Conservation (phyloP, 75 land plant species). For the Sequoia sempervirens region DNA sequence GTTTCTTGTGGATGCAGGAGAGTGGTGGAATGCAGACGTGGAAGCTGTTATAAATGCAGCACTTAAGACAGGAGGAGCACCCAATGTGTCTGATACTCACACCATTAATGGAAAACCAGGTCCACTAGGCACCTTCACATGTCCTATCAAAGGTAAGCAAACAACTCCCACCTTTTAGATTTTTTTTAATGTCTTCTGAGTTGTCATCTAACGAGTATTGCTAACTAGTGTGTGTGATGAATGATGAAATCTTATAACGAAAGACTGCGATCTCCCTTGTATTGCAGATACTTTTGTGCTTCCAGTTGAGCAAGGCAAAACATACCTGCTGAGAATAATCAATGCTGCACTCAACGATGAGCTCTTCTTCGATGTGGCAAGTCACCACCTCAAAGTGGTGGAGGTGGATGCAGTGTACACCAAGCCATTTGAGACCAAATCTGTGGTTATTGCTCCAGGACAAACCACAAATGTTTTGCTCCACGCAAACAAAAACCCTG, state of each 20-base stretch:
- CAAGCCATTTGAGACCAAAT: constrained; percentile 11
- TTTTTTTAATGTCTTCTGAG: too few relatives aligned
- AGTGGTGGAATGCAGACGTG: constrained; percentile 38
- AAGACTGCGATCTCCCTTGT: not conserved
- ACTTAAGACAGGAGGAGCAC: constrained; percentile 25
- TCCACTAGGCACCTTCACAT: constrained; percentile 22
- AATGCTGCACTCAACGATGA: constrained; percentile 39
- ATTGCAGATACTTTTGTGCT: constrained; percentile 42
- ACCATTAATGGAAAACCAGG: constrained; percentile 55
- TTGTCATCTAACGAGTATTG: not conserved
- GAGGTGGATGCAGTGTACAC: constrained; percentile 21
- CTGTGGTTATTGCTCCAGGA: constrained; percentile 16
- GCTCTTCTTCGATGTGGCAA: constrained; percentile 18
- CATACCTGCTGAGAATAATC: constrained; percentile 39
- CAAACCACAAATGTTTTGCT: constrained; percentile 19
- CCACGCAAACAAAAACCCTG: constrained; percentile 1
- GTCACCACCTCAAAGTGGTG: constrained; percentile 19
- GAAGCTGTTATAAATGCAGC: constrained; percentile 24
- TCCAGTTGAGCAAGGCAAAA: constrained; percentile 36
- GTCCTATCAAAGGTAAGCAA: constrained; percentile 3
- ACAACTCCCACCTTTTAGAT: too few relatives aligned
- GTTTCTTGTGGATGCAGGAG: constrained; percentile 16
- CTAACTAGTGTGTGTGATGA: not conserved
- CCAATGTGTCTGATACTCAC: constrained; percentile 30
- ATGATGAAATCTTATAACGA: not conserved